A percentile compares a stretch with the other conserved stretches of the same genome.
phyloP scores from a whole-genome alignment of 257 asterid species.

The Orobanche coerulescens region DNA sequence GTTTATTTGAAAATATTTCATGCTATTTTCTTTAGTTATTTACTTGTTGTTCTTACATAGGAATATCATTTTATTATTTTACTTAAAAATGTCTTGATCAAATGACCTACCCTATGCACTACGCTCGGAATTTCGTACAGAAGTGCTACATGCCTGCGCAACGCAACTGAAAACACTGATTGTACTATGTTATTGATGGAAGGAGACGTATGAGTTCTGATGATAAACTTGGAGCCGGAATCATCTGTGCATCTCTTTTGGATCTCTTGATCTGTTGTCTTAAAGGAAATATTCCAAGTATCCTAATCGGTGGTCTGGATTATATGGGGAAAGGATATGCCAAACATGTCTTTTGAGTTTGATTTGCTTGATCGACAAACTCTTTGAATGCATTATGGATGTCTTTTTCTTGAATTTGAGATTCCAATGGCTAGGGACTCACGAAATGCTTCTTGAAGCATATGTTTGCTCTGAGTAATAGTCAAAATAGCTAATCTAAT shows the following conservation, averaged over 20 bases:
- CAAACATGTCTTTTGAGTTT: not conserved
- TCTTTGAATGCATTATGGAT: not conserved
- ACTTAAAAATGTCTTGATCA: too few species aligned
- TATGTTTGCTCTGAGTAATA: not conserved
- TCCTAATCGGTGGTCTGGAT: not conserved
- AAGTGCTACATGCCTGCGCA: too few species aligned
- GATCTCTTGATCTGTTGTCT: not conserved
- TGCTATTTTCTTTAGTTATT: too few species aligned
- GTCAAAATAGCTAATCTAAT: not conserved
- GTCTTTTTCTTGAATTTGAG: not conserved
- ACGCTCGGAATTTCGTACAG: too few species aligned
- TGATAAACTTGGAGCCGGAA: not conserved
- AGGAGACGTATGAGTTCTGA: not conserved
- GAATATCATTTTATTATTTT: too few species aligned
- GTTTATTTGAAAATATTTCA: too few species aligned
- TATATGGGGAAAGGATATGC: not conserved
- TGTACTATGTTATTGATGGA: not conserved
- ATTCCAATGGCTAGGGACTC: not conserved
- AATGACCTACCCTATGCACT: too few species aligned
- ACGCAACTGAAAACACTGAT: too few species aligned
- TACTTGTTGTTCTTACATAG: too few species aligned
- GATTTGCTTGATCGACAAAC: not conserved
- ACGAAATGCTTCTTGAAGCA: not conserved
- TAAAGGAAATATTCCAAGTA: conserved; percentile 1
- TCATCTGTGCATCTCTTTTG: not conserved